A percentile compares a stretch with the other conserved stretches of the same genome.
phyloP scores from a whole-genome alignment of 1,139 yeast genomes.

The Magnusiomyces tetraspermus region DNA sequence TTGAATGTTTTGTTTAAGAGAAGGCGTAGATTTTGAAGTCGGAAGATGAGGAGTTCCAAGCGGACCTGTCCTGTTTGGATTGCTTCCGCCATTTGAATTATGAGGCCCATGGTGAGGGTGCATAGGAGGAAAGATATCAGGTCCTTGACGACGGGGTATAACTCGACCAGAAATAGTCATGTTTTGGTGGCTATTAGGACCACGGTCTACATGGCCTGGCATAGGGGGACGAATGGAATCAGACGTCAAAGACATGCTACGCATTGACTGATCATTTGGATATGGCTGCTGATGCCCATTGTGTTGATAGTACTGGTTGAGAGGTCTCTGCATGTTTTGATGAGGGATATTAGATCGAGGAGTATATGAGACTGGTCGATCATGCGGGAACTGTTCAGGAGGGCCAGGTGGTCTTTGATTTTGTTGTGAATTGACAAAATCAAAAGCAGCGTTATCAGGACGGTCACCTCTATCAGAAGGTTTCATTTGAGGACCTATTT shows the following conservation, averaged over 20 bases:
- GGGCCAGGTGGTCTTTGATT: background rate
- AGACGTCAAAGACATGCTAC: constrained; percentile 2
- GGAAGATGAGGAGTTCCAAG: background rate
- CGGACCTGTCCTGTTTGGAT: background rate
- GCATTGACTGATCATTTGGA: background rate
- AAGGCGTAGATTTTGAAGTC: constrained; percentile 8
- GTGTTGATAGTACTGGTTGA: background rate
- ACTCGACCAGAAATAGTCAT: constrained; percentile 28
- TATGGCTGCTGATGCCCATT: too few species aligned
- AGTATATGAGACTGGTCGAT: background rate
- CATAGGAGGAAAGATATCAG: constrained; percentile 13
- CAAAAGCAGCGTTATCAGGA: background rate
- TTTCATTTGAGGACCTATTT: background rate
- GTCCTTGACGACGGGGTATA: constrained; percentile 25
- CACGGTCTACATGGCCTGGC: constrained; percentile 18
- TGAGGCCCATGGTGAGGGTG: background rate
- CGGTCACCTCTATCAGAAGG: background rate
- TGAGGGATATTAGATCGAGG: background rate
- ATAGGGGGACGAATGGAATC: background rate
- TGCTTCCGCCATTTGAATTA: background rate
- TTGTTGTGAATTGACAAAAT: background rate
- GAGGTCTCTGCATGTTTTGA: background rate
- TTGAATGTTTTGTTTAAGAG: background rate
- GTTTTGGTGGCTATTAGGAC: constrained; percentile 16
- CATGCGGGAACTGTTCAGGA: background rate